Conservation (phyloP, 2,329 filamentous ascomycete genomes). For the Aureobasidium subglaciale region DNA sequence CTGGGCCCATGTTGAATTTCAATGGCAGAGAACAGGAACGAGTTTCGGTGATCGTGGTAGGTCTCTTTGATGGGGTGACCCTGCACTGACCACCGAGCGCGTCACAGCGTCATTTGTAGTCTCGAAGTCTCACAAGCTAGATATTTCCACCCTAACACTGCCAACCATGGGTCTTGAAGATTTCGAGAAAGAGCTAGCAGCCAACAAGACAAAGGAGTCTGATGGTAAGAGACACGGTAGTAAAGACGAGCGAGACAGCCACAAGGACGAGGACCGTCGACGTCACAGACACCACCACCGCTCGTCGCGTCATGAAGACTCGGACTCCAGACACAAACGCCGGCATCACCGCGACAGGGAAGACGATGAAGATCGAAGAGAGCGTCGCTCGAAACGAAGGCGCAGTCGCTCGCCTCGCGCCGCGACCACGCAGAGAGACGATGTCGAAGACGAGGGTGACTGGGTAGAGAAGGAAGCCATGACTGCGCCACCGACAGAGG, state of each 20-base stretch:
- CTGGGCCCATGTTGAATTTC: too few species aligned
- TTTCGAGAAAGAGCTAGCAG: slow-evolving; percentile 70
- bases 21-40: too few species aligned
- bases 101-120: too few species aligned
- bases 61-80: too few species aligned
- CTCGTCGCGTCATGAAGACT: slow-evolving; percentile 35
- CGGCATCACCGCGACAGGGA: slow-evolving; percentile 45
- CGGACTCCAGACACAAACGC: slow-evolving; percentile 51
- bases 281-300: slow-evolving; percentile 44
- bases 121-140: background rate
- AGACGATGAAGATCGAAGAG: slow-evolving; percentile 31
- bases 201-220: slow-evolving; percentile 54
- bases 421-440: slow-evolving; percentile 32
- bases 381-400: slow-evolving; percentile 26
- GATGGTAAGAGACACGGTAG: slow-evolving; percentile 39
- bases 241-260: slow-evolving; percentile 31
- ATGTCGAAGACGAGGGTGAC: slow-evolving; percentile 39
- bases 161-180: slow-evolving; percentile 55
- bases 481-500: slow-evolving; percentile 34
- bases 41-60: too few species aligned
- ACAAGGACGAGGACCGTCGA: slow-evolving; percentile 31
- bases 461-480: slow-evolving; percentile 39
- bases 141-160: too few species aligned
- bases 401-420: slow-evolving; percentile 26
- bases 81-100: too few species aligned